These are phyloP conservation scores for Podila epicladia DNA, from an alignment of 192 early-diverging fungal species.

Conservation along the genomic window DNA sequence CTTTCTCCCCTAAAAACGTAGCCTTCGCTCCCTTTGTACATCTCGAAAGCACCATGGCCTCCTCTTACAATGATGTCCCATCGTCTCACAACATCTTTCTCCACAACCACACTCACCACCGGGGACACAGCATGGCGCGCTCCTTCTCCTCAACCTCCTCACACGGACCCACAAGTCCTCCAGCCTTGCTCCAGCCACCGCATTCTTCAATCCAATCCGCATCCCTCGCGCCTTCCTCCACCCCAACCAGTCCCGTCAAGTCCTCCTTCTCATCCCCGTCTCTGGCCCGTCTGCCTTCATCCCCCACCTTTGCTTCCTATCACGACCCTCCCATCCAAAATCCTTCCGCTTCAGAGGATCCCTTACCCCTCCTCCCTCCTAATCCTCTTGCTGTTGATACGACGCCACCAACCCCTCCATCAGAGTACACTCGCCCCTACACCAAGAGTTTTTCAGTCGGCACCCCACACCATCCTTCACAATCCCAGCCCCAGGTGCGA, in stretches of 20 bases:
- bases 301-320: background rate
- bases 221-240: background rate
- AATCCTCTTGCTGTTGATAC: constrained; percentile 5
- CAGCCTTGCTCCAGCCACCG: background rate
- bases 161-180: background rate
- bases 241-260: constrained; percentile 17
- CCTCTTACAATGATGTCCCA: background rate
- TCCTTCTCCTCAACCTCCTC: constrained; percentile 3
- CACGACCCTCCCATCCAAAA: background rate
- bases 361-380: constrained; percentile 3
- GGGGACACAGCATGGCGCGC: background rate
- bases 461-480: constrained; percentile 3
- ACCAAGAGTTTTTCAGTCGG: constrained; percentile 24
- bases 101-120: background rate
- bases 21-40: background rate
- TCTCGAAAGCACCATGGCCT: constrained; percentile 6
- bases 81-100: background rate
- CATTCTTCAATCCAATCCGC: background rate
- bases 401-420: background rate
- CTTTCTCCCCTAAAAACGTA: background rate
- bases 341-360: background rate
- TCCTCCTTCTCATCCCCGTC: constrained; percentile 16
- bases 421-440: constrained; percentile 15
- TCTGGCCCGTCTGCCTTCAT: background rate
- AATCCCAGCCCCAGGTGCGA: constrained; percentile 8